Base-by-base conservation (phyloP, 345 rosid species). In the Mercurialis annua region DNA sequence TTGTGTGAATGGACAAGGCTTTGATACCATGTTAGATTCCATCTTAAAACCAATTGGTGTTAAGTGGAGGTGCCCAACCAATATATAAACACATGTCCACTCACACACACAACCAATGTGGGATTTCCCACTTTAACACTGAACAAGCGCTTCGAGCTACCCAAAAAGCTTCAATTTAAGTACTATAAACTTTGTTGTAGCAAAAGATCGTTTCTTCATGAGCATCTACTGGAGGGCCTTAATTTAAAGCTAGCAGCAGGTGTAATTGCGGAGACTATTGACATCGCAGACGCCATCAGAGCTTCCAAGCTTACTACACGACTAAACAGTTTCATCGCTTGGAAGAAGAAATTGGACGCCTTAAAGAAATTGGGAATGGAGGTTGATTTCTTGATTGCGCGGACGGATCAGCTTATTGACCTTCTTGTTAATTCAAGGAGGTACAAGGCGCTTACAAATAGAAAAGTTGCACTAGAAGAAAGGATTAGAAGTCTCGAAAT, bases 161-260 rank as follows among this genome's bases (percentile, higher is more conserved):
- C 77, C 49, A 70, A 72, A 64, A 59, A 78, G 73, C 53, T 75
- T 17, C 69, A 44, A 36, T 33, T 27, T 49, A 83, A 81, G 70
- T 81, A 84, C 51, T 79, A 70, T 44, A 77, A 81, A 21, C 82
- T 81, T 65, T 84, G 87, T 56, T 17, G 76, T 40, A 73, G 77
- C 34, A 80, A 79, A 66, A 79, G 66, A 2, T 44, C 76, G 10
- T 77, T 61, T 65, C 81, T 84, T 55, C 87, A 79, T n/a, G 76
- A 70, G 18, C 24, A 69, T 16, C 72, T 83, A 20, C 49, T 78
- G 0, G 74, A 63, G 31, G 77, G 82, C 29, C 80, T 83, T 30
- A 76, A 76, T 59, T 64, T 59, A 40, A 67, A 66, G 40, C 58
- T 80, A 46, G 64, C 30, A 16, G 72, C 68, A 6, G 86, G 80